A percentile compares a stretch with the other conserved stretches of the same genome.
These are phyloP conservation scores for Solanum paucissectum DNA, from an alignment of 257 asterid genomes.

Conservation along the genomic window DNA sequence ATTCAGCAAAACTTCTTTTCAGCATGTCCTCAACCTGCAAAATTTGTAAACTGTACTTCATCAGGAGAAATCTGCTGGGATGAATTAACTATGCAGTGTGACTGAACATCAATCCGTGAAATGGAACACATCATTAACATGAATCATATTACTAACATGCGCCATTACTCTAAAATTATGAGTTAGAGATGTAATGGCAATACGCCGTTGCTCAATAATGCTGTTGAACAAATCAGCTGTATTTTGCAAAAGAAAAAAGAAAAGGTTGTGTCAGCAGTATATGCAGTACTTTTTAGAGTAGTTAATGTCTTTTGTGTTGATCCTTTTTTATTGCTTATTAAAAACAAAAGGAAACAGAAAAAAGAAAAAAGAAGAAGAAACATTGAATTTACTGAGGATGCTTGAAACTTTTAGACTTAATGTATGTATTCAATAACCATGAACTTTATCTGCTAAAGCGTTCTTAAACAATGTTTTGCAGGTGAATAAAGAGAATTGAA, in stretches of 20 bases:
- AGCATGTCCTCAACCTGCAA: slow-evolving; percentile 98
- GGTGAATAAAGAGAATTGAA: not conserved
- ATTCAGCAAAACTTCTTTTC: slow-evolving; percentile 97
- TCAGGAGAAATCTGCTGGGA: not conserved
- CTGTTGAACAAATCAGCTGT: not conserved
- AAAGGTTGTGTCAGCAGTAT: not conserved
- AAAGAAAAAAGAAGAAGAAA: not conserved
- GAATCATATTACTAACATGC: not conserved
- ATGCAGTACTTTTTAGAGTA: not conserved
- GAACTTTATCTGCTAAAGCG: not conserved
- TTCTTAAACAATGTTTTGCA: not conserved
- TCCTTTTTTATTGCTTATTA: not conserved
- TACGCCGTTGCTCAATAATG: not conserved
- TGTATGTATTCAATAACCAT: not conserved
- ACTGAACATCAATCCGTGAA: not conserved
- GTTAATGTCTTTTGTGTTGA: not conserved
- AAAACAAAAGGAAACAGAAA: not conserved
- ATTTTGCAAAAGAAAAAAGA: not conserved
- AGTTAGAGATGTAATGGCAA: not conserved
- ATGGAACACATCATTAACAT: not conserved
- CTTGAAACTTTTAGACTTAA: not conserved
- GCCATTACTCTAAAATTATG: not conserved
- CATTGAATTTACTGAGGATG: not conserved
- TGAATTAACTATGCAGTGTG: not conserved
- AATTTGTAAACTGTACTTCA: not conserved